Percentiles rank a stretch among this genome's conserved stretches.
Conservation (phyloP, 1,284 basidiomycete species). For the Ganoderma meredithae region DNA sequence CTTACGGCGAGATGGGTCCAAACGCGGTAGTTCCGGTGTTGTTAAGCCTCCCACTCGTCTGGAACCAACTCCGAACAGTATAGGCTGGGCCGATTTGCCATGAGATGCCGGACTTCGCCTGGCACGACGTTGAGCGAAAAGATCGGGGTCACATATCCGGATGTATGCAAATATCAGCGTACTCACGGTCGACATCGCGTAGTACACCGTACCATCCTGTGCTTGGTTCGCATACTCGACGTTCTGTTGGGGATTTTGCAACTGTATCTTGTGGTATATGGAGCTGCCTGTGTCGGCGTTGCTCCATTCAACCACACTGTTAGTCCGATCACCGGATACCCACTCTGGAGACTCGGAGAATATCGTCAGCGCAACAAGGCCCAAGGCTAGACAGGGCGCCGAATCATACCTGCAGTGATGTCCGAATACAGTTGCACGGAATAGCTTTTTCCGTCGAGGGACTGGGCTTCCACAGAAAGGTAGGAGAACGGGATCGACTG, state of each 20-base stretch:
- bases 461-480: constrained; percentile 39
- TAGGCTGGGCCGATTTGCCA: constrained; percentile 29
- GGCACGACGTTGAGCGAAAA: too few species aligned
- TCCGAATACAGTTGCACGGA: constrained; percentile 45
- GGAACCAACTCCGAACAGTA: constrained; percentile 27
- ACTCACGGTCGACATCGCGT: constrained; percentile 32
- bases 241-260: constrained; percentile 26
- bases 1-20: constrained; percentile 28
- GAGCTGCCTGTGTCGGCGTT: constrained; percentile 21
- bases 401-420: constrained; percentile 39
- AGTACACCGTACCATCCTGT: constrained; percentile 34
- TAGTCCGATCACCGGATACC: constrained; percentile 29
- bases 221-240: constrained; percentile 33
- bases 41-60: constrained; percentile 19
- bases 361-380: too few species aligned
- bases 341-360: constrained; percentile 24
- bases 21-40: constrained; percentile 22
- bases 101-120: constrained; percentile 16
- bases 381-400: neutral
- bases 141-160: too few species aligned
- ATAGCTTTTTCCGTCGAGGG: constrained; percentile 43
- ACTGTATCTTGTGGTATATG: constrained; percentile 32
- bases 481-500: constrained; percentile 47
- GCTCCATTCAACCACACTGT: constrained; percentile 26
- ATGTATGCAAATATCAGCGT: too few species aligned